Evolutionary conservation across 1,284 basidiomycete genomes (phyloP), one percentile per base, ranked within the genome.

Genomic region (Cryptococcus sp.): DNA sequence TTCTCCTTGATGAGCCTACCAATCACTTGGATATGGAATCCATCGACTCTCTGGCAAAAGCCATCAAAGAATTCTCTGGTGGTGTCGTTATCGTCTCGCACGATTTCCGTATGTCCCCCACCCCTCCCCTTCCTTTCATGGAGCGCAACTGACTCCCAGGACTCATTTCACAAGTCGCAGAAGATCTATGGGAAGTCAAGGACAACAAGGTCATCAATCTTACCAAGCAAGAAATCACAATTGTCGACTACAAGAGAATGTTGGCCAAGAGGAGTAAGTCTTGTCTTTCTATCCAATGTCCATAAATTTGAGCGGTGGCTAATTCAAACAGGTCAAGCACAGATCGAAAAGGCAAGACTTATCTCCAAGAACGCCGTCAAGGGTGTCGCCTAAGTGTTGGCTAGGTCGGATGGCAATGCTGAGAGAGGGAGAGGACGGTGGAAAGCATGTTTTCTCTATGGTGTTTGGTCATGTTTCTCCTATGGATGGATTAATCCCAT

Each of bases 131-230:
- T n/a, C n/a, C n/a, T n/a, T n/a, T n/a, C n/a, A n/a, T n/a, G n/a
- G n/a, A n/a, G n/a, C n/a, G n/a, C n/a, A 36, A 36, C 10, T n/a
- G 11, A 36, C 34, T 36, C n/a, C 48, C 66, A 84, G 86, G 86
- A 68, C 83, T 94, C 58, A 94, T 94, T 73, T 87, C 87, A 49
- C 92, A 96, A 78, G 91, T 96, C 44, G 92, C 91, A 49, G 87
- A 98, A 72, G 93, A 98, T 74, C 83, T 98, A 11, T 98, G 94
- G 94, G 94, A 98, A 77, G 94, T 98, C 55, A 91, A 91, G 74
- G 83, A 92, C 75, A 86, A 87, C 76, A 91, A 89, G 74, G 93
- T 98, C 73, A 83, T 84, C 75, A 97, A 98, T 78, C 77, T 98
- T 59, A 88, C 91, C 25, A 92, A 81, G 80, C 79, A 85, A 66